phyloP scores from a whole-genome alignment of 164 flowering plant genomes.

The Liriodendron chinense region DNA sequence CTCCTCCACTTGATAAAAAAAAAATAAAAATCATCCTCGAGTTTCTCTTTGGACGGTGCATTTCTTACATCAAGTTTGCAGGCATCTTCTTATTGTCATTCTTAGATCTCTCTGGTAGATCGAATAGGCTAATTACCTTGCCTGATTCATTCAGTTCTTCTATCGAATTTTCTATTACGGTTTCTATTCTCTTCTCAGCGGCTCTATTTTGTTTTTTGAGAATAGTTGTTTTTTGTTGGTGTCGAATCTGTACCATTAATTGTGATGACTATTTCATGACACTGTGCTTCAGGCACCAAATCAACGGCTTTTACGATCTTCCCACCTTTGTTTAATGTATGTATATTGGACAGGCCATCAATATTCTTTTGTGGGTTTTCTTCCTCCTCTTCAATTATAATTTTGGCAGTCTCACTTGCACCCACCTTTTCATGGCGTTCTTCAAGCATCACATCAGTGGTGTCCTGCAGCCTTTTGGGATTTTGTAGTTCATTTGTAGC shows the following conservation, averaged over 20 bases:
- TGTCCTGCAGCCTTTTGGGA: neutral
- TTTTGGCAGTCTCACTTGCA: too few species aligned
- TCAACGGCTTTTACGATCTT: neutral
- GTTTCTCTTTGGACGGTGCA: too few species aligned
- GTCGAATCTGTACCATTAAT: neutral
- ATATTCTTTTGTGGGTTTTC: too few species aligned
- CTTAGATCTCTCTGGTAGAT: constrained; percentile 24
- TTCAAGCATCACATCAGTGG: constrained; percentile 8
- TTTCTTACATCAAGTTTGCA: constrained; percentile 16
- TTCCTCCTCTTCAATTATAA: too few species aligned
- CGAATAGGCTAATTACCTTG: constrained; percentile 18
- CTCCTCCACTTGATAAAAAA: too few species aligned
- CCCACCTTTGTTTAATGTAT: neutral
- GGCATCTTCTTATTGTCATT: constrained; percentile 21
- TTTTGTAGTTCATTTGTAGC: neutral
- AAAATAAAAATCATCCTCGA: too few species aligned
- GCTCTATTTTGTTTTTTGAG: neutral
- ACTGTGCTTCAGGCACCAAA: constrained; percentile 1
- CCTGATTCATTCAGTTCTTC: constrained; percentile 11
- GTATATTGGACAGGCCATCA: too few species aligned
- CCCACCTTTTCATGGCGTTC: constrained; percentile 2
- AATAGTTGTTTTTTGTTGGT: neutral
- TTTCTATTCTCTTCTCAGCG: neutral
- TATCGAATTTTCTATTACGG: constrained; percentile 12
- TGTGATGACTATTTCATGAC: neutral